Base-by-base conservation (phyloP, 176 grass and related monocot species). In the Cocos nucifera region DNA sequence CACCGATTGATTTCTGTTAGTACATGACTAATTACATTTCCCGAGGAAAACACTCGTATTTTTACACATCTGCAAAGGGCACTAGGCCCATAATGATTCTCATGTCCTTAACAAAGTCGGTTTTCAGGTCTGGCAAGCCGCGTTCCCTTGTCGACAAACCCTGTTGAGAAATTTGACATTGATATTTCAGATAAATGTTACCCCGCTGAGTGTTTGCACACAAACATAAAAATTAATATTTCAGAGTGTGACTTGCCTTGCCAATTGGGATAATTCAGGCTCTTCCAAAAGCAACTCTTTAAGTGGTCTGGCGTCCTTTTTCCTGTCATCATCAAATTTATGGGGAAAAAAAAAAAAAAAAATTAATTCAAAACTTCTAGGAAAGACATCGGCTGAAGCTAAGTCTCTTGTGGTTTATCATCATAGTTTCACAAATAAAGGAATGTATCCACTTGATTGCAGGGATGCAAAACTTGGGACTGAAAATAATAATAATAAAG, bases 271-370 rank as follows among this genome's bases (percentile, higher is more conserved):
- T 61, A 98, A 74, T 71, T 92, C 87, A 23, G 81, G 75, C 32
- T 97, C 93, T 78, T 77, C 70, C 52, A 92, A 73, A 67, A 97
- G 81, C 76, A 97, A 80, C 62, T 85, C 78, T 91, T 85, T 72
- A 64, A 97, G 73, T 63, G 49, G 27, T 73, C 70, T 73, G 2
- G 50, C 55, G 30, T 77, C 75, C 18, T 65, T 75, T 51, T 63
- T 70, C 52, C 78, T 85, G 62, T 63, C 69, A 57, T 67, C 57
- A 63, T 72, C 82, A 39, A 57, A 69, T 54, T 2, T 25, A 70
- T 52, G 72, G 2, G 1, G 32, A 56, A 82, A 66, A 73, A 30
- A 63, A 24, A 22, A 59, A 10, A 22, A 19, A n/a, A n/a, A n/a
- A n/a, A n/a, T n/a, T n/a, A n/a, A n/a, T n/a, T 44, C 59, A 54